Percentiles rank a stretch among this genome's conserved stretches.
These are phyloP conservation scores for Mesotaenium endlicherianum DNA, from an alignment of 139 green algal genomes.

Conservation along the genomic window DNA sequence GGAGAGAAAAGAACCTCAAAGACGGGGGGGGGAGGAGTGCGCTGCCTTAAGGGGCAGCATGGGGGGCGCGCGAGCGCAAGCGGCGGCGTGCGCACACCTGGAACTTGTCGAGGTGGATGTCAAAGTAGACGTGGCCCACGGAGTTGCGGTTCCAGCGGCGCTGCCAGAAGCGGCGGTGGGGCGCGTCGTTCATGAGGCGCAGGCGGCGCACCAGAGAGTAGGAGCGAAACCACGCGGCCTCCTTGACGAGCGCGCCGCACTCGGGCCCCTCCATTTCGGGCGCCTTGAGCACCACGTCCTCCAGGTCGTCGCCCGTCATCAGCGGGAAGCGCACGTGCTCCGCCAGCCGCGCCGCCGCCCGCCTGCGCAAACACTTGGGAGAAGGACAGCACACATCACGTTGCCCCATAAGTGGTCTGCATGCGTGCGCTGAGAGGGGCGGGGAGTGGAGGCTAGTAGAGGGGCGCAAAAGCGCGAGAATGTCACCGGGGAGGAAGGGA, in stretches of 20 bases:
- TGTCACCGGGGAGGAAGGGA: too few relatives aligned
- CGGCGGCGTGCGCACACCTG: conserved; percentile 8
- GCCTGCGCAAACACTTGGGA: conserved; percentile 9
- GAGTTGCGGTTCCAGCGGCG: conserved; percentile 42
- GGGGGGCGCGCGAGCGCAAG: neutral
- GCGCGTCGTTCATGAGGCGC: conserved; percentile 36
- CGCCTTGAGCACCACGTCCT: conserved; percentile 37
- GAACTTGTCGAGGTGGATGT: conserved; percentile 39
- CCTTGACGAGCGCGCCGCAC: conserved; percentile 6
- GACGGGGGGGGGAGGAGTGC: neutral
- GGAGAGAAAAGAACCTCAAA: neutral
- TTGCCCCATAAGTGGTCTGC: neutral
- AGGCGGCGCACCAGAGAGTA: conserved; percentile 31
- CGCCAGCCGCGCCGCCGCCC: neutral
- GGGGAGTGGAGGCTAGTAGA: neutral
- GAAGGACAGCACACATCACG: neutral
- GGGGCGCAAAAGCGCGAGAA: too few relatives aligned
- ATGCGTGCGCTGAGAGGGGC: neutral
- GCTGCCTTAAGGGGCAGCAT: neutral
- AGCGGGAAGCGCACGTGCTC: conserved; percentile 41
- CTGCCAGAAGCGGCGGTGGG: conserved; percentile 38
- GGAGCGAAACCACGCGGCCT: conserved; percentile 35
- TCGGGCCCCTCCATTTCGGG: conserved; percentile 24
- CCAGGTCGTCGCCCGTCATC: conserved; percentile 31
- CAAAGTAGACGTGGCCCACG: conserved; percentile 37